phyloP scores from a whole-genome alignment of 495 filamentous ascomycete genomes.

The Cercophora sp. region DNA sequence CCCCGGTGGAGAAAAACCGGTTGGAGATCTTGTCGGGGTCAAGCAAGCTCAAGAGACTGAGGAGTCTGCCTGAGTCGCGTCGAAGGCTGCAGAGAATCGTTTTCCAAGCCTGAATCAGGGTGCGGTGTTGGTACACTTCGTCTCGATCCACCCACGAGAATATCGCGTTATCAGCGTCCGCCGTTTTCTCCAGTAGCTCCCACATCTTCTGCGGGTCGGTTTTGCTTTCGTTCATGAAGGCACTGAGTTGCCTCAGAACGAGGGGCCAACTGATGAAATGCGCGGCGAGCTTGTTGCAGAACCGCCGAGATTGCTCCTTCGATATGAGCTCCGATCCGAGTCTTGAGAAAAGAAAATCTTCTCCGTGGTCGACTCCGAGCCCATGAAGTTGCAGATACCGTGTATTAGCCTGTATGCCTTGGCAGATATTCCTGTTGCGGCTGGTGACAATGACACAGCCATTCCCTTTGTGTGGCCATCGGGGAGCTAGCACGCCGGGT shows the following conservation, averaged over 20 bases:
- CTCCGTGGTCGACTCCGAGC: neutral
- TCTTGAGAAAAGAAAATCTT: neutral
- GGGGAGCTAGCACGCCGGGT: neutral
- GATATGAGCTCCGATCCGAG: neutral
- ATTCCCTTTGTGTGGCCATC: slow-evolving; percentile 1
- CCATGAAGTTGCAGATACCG: neutral
- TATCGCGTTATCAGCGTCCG: neutral
- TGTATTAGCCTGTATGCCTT: neutral
- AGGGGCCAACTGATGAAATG: neutral
- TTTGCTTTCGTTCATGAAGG: neutral
- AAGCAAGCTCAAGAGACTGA: neutral
- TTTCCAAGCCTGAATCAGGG: neutral
- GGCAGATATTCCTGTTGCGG: neutral
- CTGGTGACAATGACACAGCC: neutral
- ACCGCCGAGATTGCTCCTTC: neutral
- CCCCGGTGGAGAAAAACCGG: neutral
- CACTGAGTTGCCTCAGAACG: slow-evolving; percentile 2
- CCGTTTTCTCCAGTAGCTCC: neutral
- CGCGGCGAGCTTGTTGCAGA: neutral
- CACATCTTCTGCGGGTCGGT: slow-evolving; percentile 3
- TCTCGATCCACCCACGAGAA: neutral
- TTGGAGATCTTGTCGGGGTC: neutral
- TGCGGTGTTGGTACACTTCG: neutral
- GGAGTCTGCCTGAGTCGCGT: neutral
- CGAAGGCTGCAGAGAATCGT: neutral